Base-by-base conservation (phyloP, 441 rosid genomes). In the Macaranga tanarius region DNA sequence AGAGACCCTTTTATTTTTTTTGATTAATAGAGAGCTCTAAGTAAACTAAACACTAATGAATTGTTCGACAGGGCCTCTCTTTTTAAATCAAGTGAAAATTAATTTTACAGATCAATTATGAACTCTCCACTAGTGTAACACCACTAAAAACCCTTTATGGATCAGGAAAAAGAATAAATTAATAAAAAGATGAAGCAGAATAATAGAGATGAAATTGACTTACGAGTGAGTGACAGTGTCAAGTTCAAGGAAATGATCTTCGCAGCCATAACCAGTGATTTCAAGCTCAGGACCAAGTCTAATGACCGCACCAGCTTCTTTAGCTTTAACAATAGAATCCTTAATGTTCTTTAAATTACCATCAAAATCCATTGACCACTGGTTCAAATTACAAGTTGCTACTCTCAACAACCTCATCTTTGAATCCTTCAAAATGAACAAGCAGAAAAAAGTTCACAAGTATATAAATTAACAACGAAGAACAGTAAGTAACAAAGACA, bases 211-310 rank as follows among this genome's bases (percentile, higher is more conserved):
- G 72, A 59, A 22, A 61, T 71, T 20, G 71, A 66, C 82, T 74
- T 48, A 95, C 96, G 95, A 83, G 61, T 92, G 99, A 75, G 83
- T 67, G 80, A 90, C 65, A 16, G 99, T 95, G 59, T 95, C 99
- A 5, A 91, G 93, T 76, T 95, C 98, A 76, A 93, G 79, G 81
- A 95, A 95, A 76, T 95, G 99, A 81, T 95, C 98, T 83, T 93
- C 99, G 20, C 98, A 93, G 73, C 99, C 97, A 80, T 95, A 95
- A 70, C 98, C 99, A 69, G 97, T 86, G 82, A 93, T 73, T 82
- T 95, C 98, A 42, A 95, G 98, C 89, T 95, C 98, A 3, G 99
- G 96, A 31, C 98, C 97, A 58, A 93, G 96, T 77, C 99, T 79
- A 52, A 95, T 90, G 19, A 81, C 88, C 22, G 97, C 97, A 63